phyloP scores from a whole-genome alignment of 495 filamentous ascomycete species.

The Penicillium antarcticum region DNA sequence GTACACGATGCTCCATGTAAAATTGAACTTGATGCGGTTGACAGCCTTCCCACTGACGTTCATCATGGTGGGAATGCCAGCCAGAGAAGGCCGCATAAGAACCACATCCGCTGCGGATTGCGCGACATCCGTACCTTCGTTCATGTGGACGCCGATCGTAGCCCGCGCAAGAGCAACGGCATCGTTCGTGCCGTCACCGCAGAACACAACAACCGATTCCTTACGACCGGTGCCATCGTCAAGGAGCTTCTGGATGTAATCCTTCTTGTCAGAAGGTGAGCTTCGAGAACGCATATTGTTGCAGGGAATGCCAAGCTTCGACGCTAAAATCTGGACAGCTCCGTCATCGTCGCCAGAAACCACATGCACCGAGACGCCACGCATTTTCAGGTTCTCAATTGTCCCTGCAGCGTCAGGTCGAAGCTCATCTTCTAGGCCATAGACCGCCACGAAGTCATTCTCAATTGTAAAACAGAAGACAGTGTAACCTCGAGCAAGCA shows the following conservation, averaged over 20 bases:
- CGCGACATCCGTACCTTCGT: constrained; percentile 61
- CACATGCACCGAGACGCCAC: constrained; percentile 58
- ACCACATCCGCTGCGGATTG: constrained; percentile 69
- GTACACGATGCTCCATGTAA: constrained; percentile 70
- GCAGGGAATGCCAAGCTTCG: constrained; percentile 48
- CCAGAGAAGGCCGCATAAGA: constrained; percentile 56
- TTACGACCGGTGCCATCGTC: too few relatives aligned
- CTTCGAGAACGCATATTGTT: constrained; percentile 47
- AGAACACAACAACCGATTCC: constrained; percentile 59
- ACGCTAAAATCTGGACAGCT: constrained; percentile 54
- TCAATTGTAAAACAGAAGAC: constrained; percentile 61
- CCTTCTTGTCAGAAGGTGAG: constrained; percentile 61
- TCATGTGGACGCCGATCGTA: constrained; percentile 70
- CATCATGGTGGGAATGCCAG: constrained; percentile 58
- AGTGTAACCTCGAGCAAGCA: constrained; percentile 50
- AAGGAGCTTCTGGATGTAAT: too few relatives aligned
- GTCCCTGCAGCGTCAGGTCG: constrained; percentile 52
- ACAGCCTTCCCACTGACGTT: constrained; percentile 54
- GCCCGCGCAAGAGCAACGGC: constrained; percentile 69
- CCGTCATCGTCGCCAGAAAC: constrained; percentile 68
- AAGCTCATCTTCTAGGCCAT: constrained; percentile 56
- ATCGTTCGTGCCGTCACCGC: constrained; percentile 81
- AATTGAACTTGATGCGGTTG: constrained; percentile 63
- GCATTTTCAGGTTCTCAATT: constrained; percentile 48
- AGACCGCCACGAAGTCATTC: constrained; percentile 49